Evolutionary conservation across 148 eudicot species (phyloP).

Genomic region (Chenopodium suecicum): DNA sequence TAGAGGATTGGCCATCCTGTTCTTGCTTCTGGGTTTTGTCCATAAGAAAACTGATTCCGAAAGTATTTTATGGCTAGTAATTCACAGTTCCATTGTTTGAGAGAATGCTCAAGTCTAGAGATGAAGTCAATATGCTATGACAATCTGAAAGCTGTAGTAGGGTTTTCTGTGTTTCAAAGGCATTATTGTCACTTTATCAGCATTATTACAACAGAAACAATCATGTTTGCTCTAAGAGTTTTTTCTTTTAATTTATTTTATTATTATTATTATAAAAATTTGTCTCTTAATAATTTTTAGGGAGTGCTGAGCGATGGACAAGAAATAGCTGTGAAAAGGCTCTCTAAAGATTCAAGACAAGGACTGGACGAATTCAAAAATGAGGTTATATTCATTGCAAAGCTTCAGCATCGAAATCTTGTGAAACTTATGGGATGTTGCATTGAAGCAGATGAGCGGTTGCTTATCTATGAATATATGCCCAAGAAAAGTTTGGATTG

Average conservation of each 20-base stretch:
- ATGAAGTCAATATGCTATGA: neutral
- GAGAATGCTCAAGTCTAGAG: neutral
- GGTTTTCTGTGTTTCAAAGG: neutral
- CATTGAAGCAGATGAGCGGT: slow-evolving; percentile 22
- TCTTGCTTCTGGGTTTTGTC: no score
- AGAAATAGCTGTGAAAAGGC: slow-evolving; percentile 36
- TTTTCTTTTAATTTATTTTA: no score
- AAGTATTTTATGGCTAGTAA: neutral
- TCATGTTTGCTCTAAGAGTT: neutral
- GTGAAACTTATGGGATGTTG: slow-evolving; percentile 29
- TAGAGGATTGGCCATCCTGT: neutral
- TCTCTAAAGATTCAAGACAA: slow-evolving; percentile 37
- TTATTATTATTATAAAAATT: no score
- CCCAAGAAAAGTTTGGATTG: slow-evolving; percentile 28
- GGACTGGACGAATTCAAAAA: slow-evolving; percentile 29
- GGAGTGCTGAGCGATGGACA: slow-evolving; percentile 26
- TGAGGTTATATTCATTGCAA: slow-evolving; percentile 26
- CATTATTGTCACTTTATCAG: neutral
- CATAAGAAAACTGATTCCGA: no score
- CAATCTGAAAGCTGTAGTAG: neutral
- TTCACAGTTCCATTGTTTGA: neutral
- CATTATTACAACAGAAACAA: neutral
- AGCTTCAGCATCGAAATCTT: slow-evolving; percentile 32
- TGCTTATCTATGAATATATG: slow-evolving; percentile 26
- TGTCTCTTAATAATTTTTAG: neutral